Conservation (phyloP, 306 rosid genomes). For the Castanea crenata region DNA sequence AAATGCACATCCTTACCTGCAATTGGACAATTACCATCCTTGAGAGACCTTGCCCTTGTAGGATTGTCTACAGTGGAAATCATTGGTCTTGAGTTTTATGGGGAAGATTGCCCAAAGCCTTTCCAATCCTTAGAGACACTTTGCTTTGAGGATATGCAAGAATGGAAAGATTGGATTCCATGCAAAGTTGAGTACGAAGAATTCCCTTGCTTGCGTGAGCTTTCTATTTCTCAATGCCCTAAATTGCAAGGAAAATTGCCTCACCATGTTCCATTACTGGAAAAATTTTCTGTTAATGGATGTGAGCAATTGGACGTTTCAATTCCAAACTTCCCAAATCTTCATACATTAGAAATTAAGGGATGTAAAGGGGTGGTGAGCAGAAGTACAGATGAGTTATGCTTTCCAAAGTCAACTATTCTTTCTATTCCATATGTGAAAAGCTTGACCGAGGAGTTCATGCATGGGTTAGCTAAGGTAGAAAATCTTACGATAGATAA, state of each 20-base stretch:
- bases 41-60: not conserved
- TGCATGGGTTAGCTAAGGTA: no score
- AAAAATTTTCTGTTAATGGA: no score
- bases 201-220: not conserved
- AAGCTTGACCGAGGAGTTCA: no score
- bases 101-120: not conserved
- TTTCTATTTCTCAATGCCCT: not conserved
- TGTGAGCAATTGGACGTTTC: no score
- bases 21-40: not conserved
- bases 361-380: no score
- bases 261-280: not conserved
- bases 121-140: not conserved
- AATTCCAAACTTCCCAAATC: no score
- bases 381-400: no score
- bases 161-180: not conserved
- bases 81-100: conserved; percentile 2
- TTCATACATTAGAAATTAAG: no score
- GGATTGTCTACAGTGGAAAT: not conserved
- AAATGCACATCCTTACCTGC: not conserved
- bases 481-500: no score
- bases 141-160: not conserved
- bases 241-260: not conserved
- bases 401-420: no score
- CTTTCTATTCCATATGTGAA: no score
- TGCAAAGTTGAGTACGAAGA: not conserved